Evolutionary conservation across 305 asterid species (phyloP), one percentile per base, ranked within the genome.

Genomic region (Fraxinus xanthoxyloides): DNA sequence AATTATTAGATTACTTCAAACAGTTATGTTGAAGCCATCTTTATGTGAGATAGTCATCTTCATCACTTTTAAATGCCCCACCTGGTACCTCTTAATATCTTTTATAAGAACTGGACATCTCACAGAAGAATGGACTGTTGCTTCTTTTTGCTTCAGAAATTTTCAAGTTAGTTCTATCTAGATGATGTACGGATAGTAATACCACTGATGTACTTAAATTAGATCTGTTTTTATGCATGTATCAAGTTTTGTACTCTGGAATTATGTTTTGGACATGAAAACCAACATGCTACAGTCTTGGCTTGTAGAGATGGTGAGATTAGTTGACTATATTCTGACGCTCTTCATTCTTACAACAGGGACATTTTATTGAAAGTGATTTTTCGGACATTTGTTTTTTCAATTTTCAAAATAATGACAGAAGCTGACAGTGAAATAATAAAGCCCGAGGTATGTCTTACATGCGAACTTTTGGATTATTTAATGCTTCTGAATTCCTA

Each of bases 401-500:
- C 85, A 30, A 75, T 79, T 78, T 77, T 77, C 78, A 54, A 28
- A 81, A 80, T 81, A 81, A 90, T 90, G 93, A 80, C 89, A 61
- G 92, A 89, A 87, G 89, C 87, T 80, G 93, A 89, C 75, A 89
- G 90, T 80, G 92, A 88, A 72, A 89, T 87, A 12, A 86, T 90
- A 79, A 90, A 87, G 83, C 93, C 92, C 0, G 92, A 89, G 93
- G 93, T 89, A 82, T 82, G 75, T 51, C 7, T 77, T 70, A 72
- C 79, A 24, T 78, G 76, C 4, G 1, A 69, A 70, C 34, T 13
- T 76, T 78, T 59, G 24, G 40, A 32, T 77, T 76, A 61, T 34
- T 43, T 78, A 24, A 73, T 65, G 61, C 79, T 35, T 70, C 75
- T 69, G 70, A 54, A 38, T 54, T 77, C 84, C 51, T 38, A 34